Percentiles rank a stretch among this genome's conserved stretches.
Evolutionary conservation across 441 rosid genomes (phyloP).

Genomic region (Aleurites moluccanus): DNA sequence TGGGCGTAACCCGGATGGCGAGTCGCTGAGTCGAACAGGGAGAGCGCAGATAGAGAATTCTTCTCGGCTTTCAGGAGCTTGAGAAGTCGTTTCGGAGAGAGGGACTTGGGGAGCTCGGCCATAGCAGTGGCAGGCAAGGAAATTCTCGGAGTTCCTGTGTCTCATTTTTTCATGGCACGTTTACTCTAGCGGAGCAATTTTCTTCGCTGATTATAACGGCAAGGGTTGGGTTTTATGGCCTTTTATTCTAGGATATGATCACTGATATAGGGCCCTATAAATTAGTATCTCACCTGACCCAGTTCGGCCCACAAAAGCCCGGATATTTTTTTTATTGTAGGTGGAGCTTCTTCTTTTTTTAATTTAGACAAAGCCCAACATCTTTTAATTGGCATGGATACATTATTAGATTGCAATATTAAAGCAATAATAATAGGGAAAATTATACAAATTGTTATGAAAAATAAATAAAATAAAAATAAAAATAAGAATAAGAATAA

Average conservation of each 20-base stretch:
- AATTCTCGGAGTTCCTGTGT: conserved; percentile 13
- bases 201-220: not conserved
- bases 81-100: conserved; percentile 58
- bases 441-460: too few species aligned
- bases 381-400: too few species aligned
- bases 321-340: too few species aligned
- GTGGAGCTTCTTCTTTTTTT: too few species aligned
- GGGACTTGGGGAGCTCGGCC: conserved; percentile 48
- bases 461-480: too few species aligned
- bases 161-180: conserved; percentile 26
- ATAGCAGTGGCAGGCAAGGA: conserved; percentile 30
- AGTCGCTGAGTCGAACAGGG: conserved; percentile 64
- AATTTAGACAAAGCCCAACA: too few species aligned
- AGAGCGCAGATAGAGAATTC: conserved; percentile 48
- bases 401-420: too few species aligned
- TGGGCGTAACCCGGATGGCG: conserved; percentile 48
- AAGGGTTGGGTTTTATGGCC: not conserved
- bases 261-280: not conserved
- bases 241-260: too few species aligned
- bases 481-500: too few species aligned
- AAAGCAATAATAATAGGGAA: too few species aligned
- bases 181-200: not conserved
- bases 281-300: not conserved
- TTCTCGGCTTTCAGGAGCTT: conserved; percentile 62
- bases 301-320: not conserved